phyloP scores from a whole-genome alignment of 2,329 filamentous ascomycete genomes.

The Aspergillus sp. region DNA sequence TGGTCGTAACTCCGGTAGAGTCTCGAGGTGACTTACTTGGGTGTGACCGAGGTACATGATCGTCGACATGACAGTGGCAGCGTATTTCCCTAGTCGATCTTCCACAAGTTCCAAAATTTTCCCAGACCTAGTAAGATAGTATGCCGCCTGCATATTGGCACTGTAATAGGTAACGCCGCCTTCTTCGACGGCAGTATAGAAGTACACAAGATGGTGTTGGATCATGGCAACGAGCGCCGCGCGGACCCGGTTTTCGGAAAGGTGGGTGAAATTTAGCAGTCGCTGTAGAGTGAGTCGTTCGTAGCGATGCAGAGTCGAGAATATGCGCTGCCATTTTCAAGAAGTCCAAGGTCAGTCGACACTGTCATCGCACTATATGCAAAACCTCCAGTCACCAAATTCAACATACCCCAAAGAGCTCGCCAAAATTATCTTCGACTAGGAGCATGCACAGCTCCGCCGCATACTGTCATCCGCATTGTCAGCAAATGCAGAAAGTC shows the following conservation, averaged over 20 bases:
- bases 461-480: constrained; percentile 55
- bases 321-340: constrained; percentile 66
- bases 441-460: constrained; percentile 88
- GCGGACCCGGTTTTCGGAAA: constrained; percentile 73
- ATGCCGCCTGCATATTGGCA: constrained; percentile 76
- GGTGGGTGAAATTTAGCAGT: constrained; percentile 69
- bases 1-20: constrained; percentile 35
- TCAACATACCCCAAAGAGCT: constrained; percentile 79
- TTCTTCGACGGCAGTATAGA: constrained; percentile 64
- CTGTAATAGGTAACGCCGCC: constrained; percentile 73
- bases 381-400: background rate
- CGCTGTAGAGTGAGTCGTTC: constrained; percentile 73
- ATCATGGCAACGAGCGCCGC: constrained; percentile 81
- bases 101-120: constrained; percentile 78
- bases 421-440: constrained; percentile 85
- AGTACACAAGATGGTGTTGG: constrained; percentile 82
- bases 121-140: constrained; percentile 76
- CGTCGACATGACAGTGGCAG: constrained; percentile 71
- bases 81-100: constrained; percentile 70
- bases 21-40: constrained; percentile 50
- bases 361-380: background rate
- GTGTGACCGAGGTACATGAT: constrained; percentile 77
- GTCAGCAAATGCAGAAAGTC: constrained; percentile 23
- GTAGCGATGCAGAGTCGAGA: constrained; percentile 72
- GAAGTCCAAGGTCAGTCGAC: constrained; percentile 1